Base-by-base conservation (phyloP, 768 basidiomycete species). In the Kwoniella heveanensis region DNA sequence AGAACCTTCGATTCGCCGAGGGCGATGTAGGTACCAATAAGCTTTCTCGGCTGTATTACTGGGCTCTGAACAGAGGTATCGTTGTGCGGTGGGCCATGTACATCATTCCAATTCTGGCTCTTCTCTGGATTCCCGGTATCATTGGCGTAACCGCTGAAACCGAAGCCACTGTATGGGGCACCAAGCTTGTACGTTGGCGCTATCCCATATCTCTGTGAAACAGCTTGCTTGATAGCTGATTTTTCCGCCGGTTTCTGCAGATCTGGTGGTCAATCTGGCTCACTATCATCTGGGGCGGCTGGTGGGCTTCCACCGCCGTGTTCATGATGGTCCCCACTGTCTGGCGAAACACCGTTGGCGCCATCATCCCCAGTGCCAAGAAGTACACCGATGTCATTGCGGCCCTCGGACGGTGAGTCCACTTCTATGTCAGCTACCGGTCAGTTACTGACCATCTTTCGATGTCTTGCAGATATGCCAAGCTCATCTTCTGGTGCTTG, bases 211-310 rank as follows among this genome's bases (percentile, higher is more conserved):
- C 7, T 32, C n/a, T n/a, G n/a, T n/a, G n/a, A 19, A 54, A 48
- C 60, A 36, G 19, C 15, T 13, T 25, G 63, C 48, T 47, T 24
- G 47, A 13, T n/a, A 22, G 25, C 10, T 25, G 25, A 30, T 27
- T 32, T n/a, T n/a, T n/a, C 26, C 21, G 46, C 53, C 48, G 86
- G 84, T 80, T 88, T 12, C 89, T 27, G 2, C 57, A 77, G 50
- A 57, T 89, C 6, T 90, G 86, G 85, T 92, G 90, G 90, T 89
- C 88, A 62, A 87, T 91, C 60, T 95, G 91, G 90, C 80, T 92
- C 27, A 85, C 84, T 39, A 85, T 93, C 30, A 81, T 85, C 4
- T 95, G 92, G 92, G 85, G 79, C 74, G 89, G 88, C 19, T 93
- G 90, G 88, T 93, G 90, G 91, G 85, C 81, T 32, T 82, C 87